Percentiles rank a stretch among this genome's conserved stretches.
Evolutionary conservation across 495 filamentous ascomycete species (phyloP).

Genomic region (Mytilinidion resinicola): DNA sequence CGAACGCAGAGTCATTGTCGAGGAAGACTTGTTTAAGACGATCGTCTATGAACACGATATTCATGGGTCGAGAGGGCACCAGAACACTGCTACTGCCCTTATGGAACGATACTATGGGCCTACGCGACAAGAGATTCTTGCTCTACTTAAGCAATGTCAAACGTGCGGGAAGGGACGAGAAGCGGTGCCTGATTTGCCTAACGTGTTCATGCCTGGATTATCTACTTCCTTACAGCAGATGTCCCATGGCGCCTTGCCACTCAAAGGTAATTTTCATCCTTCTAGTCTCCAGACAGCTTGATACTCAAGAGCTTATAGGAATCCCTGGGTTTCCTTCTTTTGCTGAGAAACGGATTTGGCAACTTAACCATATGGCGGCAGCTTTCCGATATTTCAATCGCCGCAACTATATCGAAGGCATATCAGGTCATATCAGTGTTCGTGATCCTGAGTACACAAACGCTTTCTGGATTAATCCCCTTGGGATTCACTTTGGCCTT

Average conservation of each 20-base stretch:
- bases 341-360: constrained; percentile 32
- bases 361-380: constrained; percentile 24
- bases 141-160: background rate
- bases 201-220: background rate
- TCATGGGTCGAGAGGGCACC: background rate
- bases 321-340: constrained; percentile 13
- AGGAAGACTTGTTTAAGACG: background rate
- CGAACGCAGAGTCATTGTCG: background rate
- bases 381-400: constrained; percentile 35
- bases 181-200: background rate
- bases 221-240: background rate
- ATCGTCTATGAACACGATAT: constrained; percentile 1
- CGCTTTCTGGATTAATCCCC: constrained; percentile 34
- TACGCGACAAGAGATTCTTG: background rate
- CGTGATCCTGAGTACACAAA: constrained; percentile 33
- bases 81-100: background rate
- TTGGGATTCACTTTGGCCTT: constrained; percentile 39
- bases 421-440: constrained; percentile 34
- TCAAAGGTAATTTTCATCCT: background rate
- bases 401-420: constrained; percentile 33
- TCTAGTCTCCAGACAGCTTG: background rate
- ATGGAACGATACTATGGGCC: background rate
- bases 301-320: background rate
- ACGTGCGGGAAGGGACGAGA: background rate
- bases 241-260: background rate